Percentiles rank a stretch among this genome's conserved stretches.
Evolutionary conservation across 2,329 filamentous ascomycete species (phyloP).

Genomic region (Fusarium verrucosum): DNA sequence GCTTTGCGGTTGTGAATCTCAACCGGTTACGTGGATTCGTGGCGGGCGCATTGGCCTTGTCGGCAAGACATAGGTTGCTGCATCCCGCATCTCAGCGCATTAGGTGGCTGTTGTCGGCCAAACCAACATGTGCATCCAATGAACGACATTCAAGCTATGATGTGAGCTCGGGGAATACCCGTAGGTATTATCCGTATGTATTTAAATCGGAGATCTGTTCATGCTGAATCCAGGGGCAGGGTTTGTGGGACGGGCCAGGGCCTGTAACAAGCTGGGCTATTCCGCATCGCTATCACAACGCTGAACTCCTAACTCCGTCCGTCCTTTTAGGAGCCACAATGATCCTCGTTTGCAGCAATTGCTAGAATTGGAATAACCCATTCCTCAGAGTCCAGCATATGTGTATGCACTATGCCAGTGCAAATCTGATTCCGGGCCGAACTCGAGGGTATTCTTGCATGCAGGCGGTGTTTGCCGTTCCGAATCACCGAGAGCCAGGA

Average conservation of each 20-base stretch:
- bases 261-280: constrained; percentile 18
- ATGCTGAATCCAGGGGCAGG: constrained; percentile 27
- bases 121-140: constrained; percentile 15
- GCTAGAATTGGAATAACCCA: background rate
- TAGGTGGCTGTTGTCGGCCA: constrained; percentile 17
- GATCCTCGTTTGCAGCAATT: background rate
- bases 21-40: constrained; percentile 37
- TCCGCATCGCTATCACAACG: constrained; percentile 4
- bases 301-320: constrained; percentile 1
- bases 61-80: constrained; percentile 28
- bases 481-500: constrained; percentile 46
- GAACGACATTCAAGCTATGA: background rate
- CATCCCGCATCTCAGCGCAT: constrained; percentile 30
- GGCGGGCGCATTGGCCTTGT: constrained; percentile 36
- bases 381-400: background rate
- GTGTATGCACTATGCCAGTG: constrained; percentile 8
- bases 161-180: constrained; percentile 10
- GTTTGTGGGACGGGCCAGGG: constrained; percentile 12
- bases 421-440: constrained; percentile 31
- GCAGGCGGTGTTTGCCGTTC: constrained; percentile 45
- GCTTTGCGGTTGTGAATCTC: constrained; percentile 13
- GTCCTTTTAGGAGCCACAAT: constrained; percentile 15
- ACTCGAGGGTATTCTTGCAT: constrained; percentile 25
- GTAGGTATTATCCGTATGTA: constrained; percentile 16
- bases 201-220: constrained; percentile 20